Conservation (phyloP, 1,139 yeast species). For the Kodamaea arcana region DNA sequence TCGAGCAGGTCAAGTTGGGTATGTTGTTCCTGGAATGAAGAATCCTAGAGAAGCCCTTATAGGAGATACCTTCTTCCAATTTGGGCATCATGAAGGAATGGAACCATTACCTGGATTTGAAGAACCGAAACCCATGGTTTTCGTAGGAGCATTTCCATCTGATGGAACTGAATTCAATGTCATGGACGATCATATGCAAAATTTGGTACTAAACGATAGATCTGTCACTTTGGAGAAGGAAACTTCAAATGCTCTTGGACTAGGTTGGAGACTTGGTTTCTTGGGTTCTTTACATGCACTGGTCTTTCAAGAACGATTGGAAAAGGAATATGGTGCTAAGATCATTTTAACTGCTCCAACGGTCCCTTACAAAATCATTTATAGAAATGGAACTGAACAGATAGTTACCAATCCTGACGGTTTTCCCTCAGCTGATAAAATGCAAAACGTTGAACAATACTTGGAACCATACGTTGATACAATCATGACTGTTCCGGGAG, state of each 20-base stretch:
- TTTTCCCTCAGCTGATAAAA: conserved; percentile 61
- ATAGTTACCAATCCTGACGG: conserved; percentile 87
- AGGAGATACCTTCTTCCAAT: conserved; percentile 83
- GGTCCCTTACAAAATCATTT: conserved; percentile 79
- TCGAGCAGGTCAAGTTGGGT: conserved; percentile 91
- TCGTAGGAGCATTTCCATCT: conserved; percentile 97
- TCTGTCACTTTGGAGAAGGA: conserved; percentile 87
- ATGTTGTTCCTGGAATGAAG: conserved; percentile 90
- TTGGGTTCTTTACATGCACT: conserved; percentile 93
- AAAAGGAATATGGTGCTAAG: conserved; percentile 90
- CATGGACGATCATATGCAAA: conserved; percentile 85
- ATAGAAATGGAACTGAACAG: conserved; percentile 58
- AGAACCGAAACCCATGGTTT: conserved; percentile 97
- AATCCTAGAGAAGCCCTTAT: conserved; percentile 80
- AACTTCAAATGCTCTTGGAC: conserved; percentile 90
- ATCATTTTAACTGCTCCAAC: conserved; percentile 94
- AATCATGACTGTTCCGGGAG: conserved; percentile 85
- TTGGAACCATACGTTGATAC: conserved; percentile 93
- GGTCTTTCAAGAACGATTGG: conserved; percentile 86
- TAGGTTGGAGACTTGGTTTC: conserved; percentile 97
- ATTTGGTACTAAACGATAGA: conserved; percentile 84
- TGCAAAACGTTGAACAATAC: conserved; percentile 49
- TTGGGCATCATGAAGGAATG: conserved; percentile 56
- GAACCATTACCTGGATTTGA: conserved; percentile 92
- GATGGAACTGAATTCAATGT: conserved; percentile 88